Percentiles rank a stretch among this genome's conserved stretches.
phyloP scores from a whole-genome alignment of 441 rosid genomes.

The Gossypium trilobum region DNA sequence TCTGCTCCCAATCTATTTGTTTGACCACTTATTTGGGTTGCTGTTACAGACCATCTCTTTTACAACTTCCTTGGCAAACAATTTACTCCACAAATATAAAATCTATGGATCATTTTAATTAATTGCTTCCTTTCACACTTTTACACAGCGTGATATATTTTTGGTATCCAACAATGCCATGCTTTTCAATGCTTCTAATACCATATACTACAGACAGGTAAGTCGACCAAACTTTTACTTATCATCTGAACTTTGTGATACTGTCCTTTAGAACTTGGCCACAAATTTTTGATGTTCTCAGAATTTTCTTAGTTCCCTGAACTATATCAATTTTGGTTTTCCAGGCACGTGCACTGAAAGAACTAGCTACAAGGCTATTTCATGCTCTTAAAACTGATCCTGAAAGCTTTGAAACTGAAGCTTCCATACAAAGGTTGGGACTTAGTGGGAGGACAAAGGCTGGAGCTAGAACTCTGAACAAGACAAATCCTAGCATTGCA shows the following conservation, averaged over 20 bases:
- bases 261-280: not conserved
- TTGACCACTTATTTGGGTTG: not conserved
- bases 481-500: not conserved
- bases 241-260: not conserved
- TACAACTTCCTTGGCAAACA: not conserved
- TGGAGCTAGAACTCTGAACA: conserved; percentile 15
- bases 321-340: conserved; percentile 7
- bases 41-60: not conserved
- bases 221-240: not conserved
- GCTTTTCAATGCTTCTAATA: conserved; percentile 35
- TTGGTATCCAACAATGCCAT: conserved; percentile 43
- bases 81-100: not conserved
- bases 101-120: conserved; percentile 7
- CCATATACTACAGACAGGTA: conserved; percentile 40
- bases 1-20: conserved; percentile 17
- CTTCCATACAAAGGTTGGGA: conserved; percentile 13
- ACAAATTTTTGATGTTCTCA: not conserved
- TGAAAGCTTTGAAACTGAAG: conserved; percentile 25
- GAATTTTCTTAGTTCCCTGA: not conserved
- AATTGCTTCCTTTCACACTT: conserved; percentile 14
- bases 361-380: conserved; percentile 29
- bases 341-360: conserved; percentile 39
- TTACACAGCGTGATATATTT: conserved; percentile 40
- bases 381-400: conserved; percentile 29
- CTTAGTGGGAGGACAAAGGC: conserved; percentile 21